phyloP scores from a whole-genome alignment of 2,329 filamentous ascomycete genomes.

The Colletotrichum ledebouriae region DNA sequence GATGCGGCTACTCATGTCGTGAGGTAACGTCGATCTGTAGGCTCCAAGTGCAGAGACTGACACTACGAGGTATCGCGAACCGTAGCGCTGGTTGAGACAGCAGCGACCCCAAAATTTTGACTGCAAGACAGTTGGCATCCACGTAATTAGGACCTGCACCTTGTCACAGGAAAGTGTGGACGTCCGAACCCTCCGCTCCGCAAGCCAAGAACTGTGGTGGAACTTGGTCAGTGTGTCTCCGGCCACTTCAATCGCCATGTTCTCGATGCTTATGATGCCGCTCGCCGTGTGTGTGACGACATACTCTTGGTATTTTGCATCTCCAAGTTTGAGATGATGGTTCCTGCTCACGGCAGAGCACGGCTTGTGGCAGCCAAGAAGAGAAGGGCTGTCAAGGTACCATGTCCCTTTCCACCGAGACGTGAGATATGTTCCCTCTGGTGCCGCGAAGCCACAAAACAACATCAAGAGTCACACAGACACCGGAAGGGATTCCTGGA shows the following conservation, averaged over 20 bases:
- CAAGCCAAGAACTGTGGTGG: slow-evolving; percentile 19
- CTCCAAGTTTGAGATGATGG: slow-evolving; percentile 2
- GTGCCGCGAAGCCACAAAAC: slow-evolving; percentile 24
- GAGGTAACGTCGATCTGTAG: slow-evolving; percentile 3
- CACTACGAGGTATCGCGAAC: background rate
- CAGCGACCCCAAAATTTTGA: background rate
- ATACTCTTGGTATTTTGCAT: slow-evolving; percentile 2
- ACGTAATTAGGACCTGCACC: background rate
- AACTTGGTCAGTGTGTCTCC: background rate
- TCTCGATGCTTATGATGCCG: background rate
- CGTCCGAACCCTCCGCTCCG: slow-evolving; percentile 3
- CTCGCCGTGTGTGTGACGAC: slow-evolving; percentile 7
- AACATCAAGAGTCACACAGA: slow-evolving; percentile 22
- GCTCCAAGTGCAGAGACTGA: background rate
- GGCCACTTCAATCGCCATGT: background rate
- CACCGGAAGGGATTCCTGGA: background rate
- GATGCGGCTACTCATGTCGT: background rate
- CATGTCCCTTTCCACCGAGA: slow-evolving; percentile 39
- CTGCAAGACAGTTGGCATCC: background rate
- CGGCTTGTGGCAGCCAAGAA: slow-evolving; percentile 37
- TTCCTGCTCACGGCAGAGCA: slow-evolving; percentile 17
- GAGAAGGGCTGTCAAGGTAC: slow-evolving; percentile 26
- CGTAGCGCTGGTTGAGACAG: slow-evolving; percentile 5
- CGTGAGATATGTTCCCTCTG: slow-evolving; percentile 8
- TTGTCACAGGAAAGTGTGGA: background rate